Base-by-base conservation (phyloP, 2,329 filamentous ascomycete genomes). In the Pyrenophora teres region DNA sequence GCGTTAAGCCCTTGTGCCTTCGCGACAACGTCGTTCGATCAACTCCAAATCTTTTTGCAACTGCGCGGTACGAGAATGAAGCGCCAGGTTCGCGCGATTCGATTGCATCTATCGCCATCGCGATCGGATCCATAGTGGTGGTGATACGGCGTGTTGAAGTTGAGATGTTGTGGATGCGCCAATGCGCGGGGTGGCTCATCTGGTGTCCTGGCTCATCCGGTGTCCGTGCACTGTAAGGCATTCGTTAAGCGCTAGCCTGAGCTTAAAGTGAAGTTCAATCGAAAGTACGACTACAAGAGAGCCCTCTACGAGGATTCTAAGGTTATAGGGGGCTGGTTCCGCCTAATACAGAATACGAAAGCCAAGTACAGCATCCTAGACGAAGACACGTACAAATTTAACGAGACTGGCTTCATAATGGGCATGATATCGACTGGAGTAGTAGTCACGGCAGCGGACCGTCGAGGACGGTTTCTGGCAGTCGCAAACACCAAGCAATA, bases 221-320 rank as follows among this genome's bases (percentile, higher is more conserved):
- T n/a, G n/a, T n/a, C n/a, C n/a, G n/a, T n/a, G n/a, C n/a, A n/a
- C n/a, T n/a, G n/a, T n/a, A n/a, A n/a, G n/a, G n/a, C n/a, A n/a
- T 45, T 37, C 6, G 12, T 45, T 27, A 45, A 31, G 7, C 25
- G 13, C 8, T 7, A 12, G 3, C 37, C 43, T 38, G 10, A 59
- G 53, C 49, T 63, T 38, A 47, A 48, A 41, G 46, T 56, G 6
- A 52, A 57, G 25, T 54, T 59, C 42, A 57, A 46, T 53, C 40
- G 30, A 12, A 41, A 49, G 36, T 54, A 50, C 16, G 39, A 50
- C 40, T 53, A 53, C 21, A 45, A 42, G 13, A 38, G 21, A 52
- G 49, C 37, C 5, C n/a, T 52, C 3, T 53, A 41, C 25, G 30
- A 52, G 18, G 33, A 56, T 46, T 13, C 37, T 48, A 49, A 39